Conservation (phyloP, 768 basidiomycete genomes). For the Lactifluus piperatus region DNA sequence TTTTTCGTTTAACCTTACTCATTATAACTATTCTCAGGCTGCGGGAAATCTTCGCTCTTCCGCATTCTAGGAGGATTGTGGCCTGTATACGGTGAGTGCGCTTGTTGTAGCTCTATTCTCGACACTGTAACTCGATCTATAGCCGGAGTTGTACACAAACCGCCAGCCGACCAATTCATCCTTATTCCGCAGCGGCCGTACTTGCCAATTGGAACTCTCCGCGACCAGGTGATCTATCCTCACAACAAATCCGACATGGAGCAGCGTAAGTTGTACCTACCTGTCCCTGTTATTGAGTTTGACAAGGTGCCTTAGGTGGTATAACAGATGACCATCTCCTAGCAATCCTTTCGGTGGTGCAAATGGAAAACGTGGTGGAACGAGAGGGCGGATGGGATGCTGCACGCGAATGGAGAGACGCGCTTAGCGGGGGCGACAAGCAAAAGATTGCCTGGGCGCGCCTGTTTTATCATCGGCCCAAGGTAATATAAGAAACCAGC, state of each 20-base stretch:
- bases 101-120: no score
- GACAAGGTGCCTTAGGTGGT: conserved; percentile 37
- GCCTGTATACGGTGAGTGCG: conserved; percentile 57
- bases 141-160: conserved; percentile 81
- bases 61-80: conserved; percentile 95
- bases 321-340: conserved; percentile 69
- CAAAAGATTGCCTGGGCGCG: conserved; percentile 97
- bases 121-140: background rate
- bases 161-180: conserved; percentile 80
- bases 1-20: background rate
- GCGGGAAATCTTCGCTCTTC: conserved; percentile 88
- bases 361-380: conserved; percentile 81
- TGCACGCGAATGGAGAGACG: conserved; percentile 88
- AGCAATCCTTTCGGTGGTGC: conserved; percentile 62
- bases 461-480: conserved; percentile 91
- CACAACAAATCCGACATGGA: conserved; percentile 77
- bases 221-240: conserved; percentile 96
- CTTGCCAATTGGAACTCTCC: conserved; percentile 84
- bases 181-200: conserved; percentile 96
- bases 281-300: background rate
- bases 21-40: conserved; percentile 37
- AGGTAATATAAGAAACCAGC: conserved; percentile 38
- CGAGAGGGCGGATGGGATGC: conserved; percentile 95
- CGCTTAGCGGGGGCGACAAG: conserved; percentile 90
- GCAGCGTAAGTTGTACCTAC: conserved; percentile 36